Evolutionary conservation across 2,329 filamentous ascomycete species (phyloP).

Genomic region (Penicillium occitanis): DNA sequence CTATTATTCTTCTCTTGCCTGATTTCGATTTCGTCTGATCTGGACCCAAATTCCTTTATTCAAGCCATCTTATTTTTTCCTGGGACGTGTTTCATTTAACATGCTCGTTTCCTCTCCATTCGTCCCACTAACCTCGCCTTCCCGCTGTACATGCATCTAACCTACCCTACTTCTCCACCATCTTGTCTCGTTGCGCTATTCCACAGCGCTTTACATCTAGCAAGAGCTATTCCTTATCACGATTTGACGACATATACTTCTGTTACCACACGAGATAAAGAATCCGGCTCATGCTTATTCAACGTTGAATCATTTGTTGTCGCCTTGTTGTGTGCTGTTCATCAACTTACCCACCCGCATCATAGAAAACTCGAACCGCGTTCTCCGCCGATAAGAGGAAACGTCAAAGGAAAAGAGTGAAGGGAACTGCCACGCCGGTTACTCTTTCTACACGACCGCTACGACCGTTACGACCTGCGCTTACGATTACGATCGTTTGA

Average conservation of each 20-base stretch:
- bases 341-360: constrained; percentile 8
- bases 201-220: constrained; percentile 21
- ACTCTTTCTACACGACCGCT: constrained; percentile 28
- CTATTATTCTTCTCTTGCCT: constrained; percentile 17
- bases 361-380: constrained; percentile 7
- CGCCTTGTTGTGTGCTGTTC: constrained; percentile 20
- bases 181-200: constrained; percentile 26
- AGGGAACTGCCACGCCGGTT: constrained; percentile 5
- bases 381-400: constrained; percentile 8
- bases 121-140: constrained; percentile 18
- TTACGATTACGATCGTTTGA: constrained; percentile 23
- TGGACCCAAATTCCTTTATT: constrained; percentile 14
- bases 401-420: not conserved
- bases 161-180: constrained; percentile 20
- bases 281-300: not conserved
- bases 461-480: constrained; percentile 34
- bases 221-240: not conserved
- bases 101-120: constrained; percentile 20
- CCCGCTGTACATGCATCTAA: constrained; percentile 21
- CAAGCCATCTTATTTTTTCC: constrained; percentile 17
- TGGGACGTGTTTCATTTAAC: constrained; percentile 16
- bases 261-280: not conserved
- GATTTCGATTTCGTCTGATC: constrained; percentile 24
- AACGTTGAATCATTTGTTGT: not conserved
- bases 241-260: not conserved